Base-by-base conservation (phyloP, 73 alveolate species). In the Tetrahymena malaccensis region DNA sequence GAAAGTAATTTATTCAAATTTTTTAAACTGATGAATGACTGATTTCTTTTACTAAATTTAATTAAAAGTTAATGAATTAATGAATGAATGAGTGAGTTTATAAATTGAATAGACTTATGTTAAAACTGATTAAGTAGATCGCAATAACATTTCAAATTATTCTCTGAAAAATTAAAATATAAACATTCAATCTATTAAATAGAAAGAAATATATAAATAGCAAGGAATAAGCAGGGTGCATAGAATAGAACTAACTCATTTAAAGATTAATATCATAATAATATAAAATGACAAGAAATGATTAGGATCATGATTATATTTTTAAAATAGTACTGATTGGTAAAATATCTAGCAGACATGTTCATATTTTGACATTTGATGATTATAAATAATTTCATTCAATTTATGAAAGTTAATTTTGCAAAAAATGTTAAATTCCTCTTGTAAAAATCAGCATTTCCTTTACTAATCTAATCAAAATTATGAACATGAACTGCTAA, bases 241-340 rank as follows among this genome's bases (percentile, higher is more conserved):
- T 70, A 2, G 31, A 70, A 70, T 27, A 22, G 37, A n/a, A 22
- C 4, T 27, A 70, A 70, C 22, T 70, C 4, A 1, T 19, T 27
- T n/a, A 70, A 31, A 22, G 25, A 70, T n/a, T n/a, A 70, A 70
- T 2, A 12, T 0, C 22, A 70, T 13, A 50, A 50, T 50, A 19
- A 3, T 50, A 70, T 70, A 70, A 70, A n/a, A 70, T 70, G 89
- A 33, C 89, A 70, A 70, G 37, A 31, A 70, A 70, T n/a, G 98
- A 94, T 21, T 97, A 95, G 11, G 98, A 96, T 34, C 95, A 96
- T 94, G 98, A 96, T 94, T 96, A 96, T 93, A 55, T 96, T 27
- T 96, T 96, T 85, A 96, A 96, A 70, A 95, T 96, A n/a, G 97
- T 95, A 12, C 94, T 96, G 25, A 85, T 93, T 50, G 96, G 96